phyloP scores from a whole-genome alignment of 2,329 filamentous ascomycete genomes.

The Zarea fungicola region DNA sequence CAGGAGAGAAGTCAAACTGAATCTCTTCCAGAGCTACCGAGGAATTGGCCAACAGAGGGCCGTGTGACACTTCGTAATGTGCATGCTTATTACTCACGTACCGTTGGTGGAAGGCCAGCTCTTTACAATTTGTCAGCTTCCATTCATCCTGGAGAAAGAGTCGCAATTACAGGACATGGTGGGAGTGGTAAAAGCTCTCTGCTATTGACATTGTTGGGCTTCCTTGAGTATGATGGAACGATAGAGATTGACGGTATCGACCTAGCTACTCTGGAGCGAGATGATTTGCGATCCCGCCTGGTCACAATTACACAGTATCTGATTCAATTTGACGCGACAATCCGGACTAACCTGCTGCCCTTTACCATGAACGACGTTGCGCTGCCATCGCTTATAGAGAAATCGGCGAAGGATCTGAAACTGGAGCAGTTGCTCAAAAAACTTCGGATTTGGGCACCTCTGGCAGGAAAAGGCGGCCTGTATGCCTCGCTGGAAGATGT shows the following conservation, averaged over 20 bases:
- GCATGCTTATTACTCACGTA: not conserved
- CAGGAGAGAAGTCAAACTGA: not conserved
- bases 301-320: constrained; percentile 42
- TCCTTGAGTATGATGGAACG: constrained; percentile 30
- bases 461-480: constrained; percentile 30
- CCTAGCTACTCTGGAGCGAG: constrained; percentile 32
- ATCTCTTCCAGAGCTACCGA: not conserved
- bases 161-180: constrained; percentile 42
- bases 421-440: constrained; percentile 35
- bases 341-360: constrained; percentile 42
- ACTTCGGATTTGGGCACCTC: constrained; percentile 33
- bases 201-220: constrained; percentile 37
- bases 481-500: constrained; percentile 24
- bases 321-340: constrained; percentile 34
- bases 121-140: constrained; percentile 4
- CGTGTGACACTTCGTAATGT: not conserved
- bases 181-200: constrained; percentile 45
- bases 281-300: constrained; percentile 35
- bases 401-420: constrained; percentile 15
- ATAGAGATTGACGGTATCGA: constrained; percentile 39
- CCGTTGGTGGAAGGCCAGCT: not conserved
- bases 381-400: not conserved
- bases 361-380: not conserved
- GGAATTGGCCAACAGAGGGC: not conserved
- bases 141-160: constrained; percentile 32